phyloP scores from a whole-genome alignment of 306 rosid genomes.

The Cucurbita maxima region DNA sequence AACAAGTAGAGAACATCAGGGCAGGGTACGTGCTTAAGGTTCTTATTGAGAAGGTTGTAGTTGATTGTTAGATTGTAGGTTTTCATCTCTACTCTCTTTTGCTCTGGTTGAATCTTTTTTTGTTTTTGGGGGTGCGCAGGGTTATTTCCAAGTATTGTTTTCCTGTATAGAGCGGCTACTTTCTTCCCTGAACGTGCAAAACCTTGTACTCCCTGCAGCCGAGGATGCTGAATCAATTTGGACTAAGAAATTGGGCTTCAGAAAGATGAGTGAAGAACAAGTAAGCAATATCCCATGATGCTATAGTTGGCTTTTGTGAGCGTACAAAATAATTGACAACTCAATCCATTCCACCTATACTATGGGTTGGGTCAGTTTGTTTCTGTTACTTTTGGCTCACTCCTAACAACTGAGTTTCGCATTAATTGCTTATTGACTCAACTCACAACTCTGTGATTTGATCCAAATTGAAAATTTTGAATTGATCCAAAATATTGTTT shows the following conservation, averaged over 20 bases:
- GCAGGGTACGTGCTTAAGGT: constrained; percentile 46
- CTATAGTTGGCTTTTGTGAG: background rate
- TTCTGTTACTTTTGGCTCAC: background rate
- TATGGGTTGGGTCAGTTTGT: background rate
- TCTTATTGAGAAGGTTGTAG: background rate
- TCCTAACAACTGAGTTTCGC: background rate
- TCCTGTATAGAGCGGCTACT: constrained; percentile 79
- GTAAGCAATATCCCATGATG: constrained; percentile 23
- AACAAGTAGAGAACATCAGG: constrained; percentile 88
- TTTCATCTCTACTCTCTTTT: constrained; percentile 4
- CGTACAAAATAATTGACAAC: background rate
- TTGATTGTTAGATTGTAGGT: background rate
- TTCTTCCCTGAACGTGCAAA: constrained; percentile 67
- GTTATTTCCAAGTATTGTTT: constrained; percentile 83
- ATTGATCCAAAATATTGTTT: background rate
- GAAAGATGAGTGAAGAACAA: constrained; percentile 78
- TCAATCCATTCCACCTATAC: background rate
- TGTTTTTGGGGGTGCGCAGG: constrained; percentile 21
- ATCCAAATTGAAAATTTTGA: background rate
- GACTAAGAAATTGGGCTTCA: constrained; percentile 86
- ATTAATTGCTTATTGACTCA: background rate
- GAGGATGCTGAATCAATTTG: constrained; percentile 96
- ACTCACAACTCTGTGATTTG: background rate
- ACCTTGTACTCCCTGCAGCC: constrained; percentile 94
- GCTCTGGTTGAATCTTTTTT: background rate